Evolutionary conservation across 225 moss, liverwort and hornwort species (phyloP), one percentile per base, ranked within the genome.

Genomic region (Asterella californica): DNA sequence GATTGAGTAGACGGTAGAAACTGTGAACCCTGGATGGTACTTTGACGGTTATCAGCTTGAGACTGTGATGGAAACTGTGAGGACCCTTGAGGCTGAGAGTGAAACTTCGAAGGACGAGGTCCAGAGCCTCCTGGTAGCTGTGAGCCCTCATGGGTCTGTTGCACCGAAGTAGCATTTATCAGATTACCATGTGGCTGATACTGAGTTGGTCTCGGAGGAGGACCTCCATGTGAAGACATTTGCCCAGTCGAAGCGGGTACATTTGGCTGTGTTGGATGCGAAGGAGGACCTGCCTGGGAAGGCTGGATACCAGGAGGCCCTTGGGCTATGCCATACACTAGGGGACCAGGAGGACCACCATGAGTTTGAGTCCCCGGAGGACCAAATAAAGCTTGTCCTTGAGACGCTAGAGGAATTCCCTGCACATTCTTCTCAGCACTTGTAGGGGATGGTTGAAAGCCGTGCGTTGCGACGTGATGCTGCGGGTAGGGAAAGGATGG

Each of bases 401-500:
- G 78, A 65, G 67, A 67, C 33, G 12, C 65, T 48, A 48, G 9
- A 47, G 77, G 25, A 46, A 78, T 36, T 30, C 64, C 78, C 32
- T 67, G 79, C n/a, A n/a, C 11, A 22, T 50, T 68, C 8, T 76
- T 80, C 37, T 84, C 87, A 30, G 11, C 15, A 72, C 79, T 81
- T 50, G 29, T 59, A 7, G 67, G 73, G 50, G 67, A 12, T 18
- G 79, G 30, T 19, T 82, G 82, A 47, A 82, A 70, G n/a, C 68
- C 19, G 47, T 70, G 82, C 50, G 73, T 34, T 25, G 61, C 25
- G 0, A 49, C 47, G n/a, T 90, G 93, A 67, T 88, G 84, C 81
- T 91, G 90, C 72, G 85, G 45, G 74, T 88, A 81, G 45, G 89
- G 71, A 76, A 86, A 91, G 74, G 90, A 75, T 81, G 89, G 83